Conservation (phyloP, 2,329 filamentous ascomycete genomes). For the Aureobasidium sp. region DNA sequence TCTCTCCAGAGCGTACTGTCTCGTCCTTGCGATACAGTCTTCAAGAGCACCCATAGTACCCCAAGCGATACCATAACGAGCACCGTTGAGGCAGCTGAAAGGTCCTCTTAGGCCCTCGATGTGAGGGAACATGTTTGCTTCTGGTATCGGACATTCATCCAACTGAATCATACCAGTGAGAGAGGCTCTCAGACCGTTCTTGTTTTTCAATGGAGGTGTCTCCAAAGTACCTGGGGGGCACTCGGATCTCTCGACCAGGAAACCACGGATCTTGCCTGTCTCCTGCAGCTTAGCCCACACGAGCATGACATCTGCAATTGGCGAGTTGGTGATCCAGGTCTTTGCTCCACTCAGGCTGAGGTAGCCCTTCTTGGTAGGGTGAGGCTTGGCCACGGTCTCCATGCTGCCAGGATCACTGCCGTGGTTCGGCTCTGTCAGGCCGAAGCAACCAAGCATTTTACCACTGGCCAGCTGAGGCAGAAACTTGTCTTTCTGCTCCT, state of each 20-base stretch:
- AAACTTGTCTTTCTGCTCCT: conserved; percentile 79
- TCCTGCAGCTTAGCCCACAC: conserved; percentile 91
- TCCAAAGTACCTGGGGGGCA: conserved; percentile 84
- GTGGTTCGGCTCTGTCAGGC: conserved; percentile 86
- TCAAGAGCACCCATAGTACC: conserved; percentile 91
- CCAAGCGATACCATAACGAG: conserved; percentile 86
- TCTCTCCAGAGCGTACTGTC: conserved; percentile 82
- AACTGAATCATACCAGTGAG: conserved; percentile 98
- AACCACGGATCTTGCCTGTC: conserved; percentile 89
- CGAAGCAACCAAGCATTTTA: conserved; percentile 75
- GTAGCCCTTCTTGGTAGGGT: conserved; percentile 76
- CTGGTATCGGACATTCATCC: conserved; percentile 78
- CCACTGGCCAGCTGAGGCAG: conserved; percentile 75
- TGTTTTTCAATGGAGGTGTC: conserved; percentile 88
- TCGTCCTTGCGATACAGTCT: conserved; percentile 73
- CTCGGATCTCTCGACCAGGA: conserved; percentile 75
- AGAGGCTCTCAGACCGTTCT: conserved; percentile 85
- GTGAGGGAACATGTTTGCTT: conserved; percentile 87
- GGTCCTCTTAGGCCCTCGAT: conserved; percentile 81
- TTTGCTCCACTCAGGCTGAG: conserved; percentile 72
- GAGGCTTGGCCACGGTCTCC: conserved; percentile 78
- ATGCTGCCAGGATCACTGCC: conserved; percentile 86
- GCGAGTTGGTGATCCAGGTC: conserved; percentile 94
- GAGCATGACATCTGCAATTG: conserved; percentile 74
- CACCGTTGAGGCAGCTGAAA: conserved; percentile 90